Evolutionary conservation across 148 eudicot genomes (phyloP).

Genomic region (Fagopyrum esculentum): DNA sequence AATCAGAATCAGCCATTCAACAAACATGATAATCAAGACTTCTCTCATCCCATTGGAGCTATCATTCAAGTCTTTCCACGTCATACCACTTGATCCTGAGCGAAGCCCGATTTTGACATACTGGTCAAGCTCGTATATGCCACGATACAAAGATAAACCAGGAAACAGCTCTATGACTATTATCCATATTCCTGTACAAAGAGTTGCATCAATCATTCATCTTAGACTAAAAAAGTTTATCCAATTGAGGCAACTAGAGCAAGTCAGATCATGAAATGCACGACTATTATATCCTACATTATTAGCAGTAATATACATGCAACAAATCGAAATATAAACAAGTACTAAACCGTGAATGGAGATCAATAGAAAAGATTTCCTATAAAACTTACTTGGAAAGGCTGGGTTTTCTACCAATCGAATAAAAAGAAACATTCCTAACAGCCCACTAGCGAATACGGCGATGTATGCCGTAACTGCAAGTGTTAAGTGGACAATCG

Average conservation of each 20-base stretch:
- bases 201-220: background rate
- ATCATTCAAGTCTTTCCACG: conserved; percentile 61
- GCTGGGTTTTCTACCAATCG: conserved; percentile 57
- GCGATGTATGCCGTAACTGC: conserved; percentile 64
- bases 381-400: conserved; percentile 59
- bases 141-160: conserved; percentile 77
- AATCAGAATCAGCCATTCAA: conserved; percentile 71
- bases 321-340: background rate
- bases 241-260: background rate
- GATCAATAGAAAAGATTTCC: background rate
- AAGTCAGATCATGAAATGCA: no score
- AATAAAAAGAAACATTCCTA: conserved; percentile 69
- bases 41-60: conserved; percentile 63
- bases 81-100: conserved; percentile 69
- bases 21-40: conserved; percentile 61
- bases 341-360: background rate
- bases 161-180: conserved; percentile 80
- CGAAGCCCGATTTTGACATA: conserved; percentile 42
- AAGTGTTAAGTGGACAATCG: conserved; percentile 13
- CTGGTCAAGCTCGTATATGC: conserved; percentile 61
- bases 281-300: background rate
- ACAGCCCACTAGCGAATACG: conserved; percentile 63
- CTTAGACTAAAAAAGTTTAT: background rate
- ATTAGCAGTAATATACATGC: background rate
- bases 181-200: conserved; percentile 58